phyloP scores from a whole-genome alignment of 768 basidiomycete genomes.

The Lactarius evosmus region DNA sequence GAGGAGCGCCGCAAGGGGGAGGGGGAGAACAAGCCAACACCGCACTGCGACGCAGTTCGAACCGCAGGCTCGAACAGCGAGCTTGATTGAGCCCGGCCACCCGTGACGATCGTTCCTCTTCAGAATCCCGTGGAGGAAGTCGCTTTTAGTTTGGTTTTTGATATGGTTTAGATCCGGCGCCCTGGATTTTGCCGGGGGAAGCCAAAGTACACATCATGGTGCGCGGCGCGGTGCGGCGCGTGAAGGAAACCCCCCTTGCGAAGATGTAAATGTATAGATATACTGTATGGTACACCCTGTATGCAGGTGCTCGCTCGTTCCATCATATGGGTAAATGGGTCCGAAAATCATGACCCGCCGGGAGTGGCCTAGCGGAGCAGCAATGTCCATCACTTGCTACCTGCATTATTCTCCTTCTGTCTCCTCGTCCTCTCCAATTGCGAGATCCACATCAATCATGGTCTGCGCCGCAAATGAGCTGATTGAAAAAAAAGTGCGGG shows the following conservation, averaged over 20 bases:
- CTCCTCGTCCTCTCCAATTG: neutral
- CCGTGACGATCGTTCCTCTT: neutral
- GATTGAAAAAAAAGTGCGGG: neutral
- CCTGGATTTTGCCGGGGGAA: neutral
- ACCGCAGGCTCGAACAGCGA: neutral
- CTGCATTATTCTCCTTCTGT: neutral
- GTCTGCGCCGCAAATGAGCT: neutral
- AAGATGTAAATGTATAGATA: neutral
- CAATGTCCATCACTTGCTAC: neutral
- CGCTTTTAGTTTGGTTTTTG: neutral
- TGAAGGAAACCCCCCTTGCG: neutral
- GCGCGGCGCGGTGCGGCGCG: neutral
- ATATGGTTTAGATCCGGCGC: neutral
- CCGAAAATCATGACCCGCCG: neutral
- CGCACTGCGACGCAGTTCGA: neutral
- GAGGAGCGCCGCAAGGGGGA: neutral
- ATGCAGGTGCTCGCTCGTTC: neutral
- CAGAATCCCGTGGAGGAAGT: constrained; percentile 1
- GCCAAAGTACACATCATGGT: neutral
- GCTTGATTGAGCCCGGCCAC: neutral
- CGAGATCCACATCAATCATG: neutral
- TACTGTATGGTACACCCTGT: neutral
- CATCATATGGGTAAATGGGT: neutral
- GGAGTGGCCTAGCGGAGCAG: neutral
- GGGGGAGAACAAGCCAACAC: no score